Evolutionary conservation across 106 monocot species (phyloP), one percentile per base, ranked within the genome.

Genomic region (Posidonia australis): DNA sequence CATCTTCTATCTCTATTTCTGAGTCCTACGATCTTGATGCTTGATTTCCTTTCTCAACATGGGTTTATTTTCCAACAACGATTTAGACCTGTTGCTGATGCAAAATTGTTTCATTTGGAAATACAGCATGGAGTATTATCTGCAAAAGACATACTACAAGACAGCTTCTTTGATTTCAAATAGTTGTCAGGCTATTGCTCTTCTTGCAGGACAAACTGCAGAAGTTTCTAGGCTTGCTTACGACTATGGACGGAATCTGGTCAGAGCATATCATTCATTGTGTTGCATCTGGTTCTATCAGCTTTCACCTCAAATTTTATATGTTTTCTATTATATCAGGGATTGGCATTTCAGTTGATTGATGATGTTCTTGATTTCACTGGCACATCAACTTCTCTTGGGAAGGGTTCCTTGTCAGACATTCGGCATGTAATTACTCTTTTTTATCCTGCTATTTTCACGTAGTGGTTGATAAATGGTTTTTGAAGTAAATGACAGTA

Each of bases 81-180:
- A 19, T 49, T 17, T 19, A 49, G 18, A 17, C n/a, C 16, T 7
- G 13, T 58, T 58, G 28, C 29, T 58, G 58, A 29, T 58, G 10
- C 29, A 27, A 30, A 27, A 58, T 62, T 43, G n/a, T 62, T 62
- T 62, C 41, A 62, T 43, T 42, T 62, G 36, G 58, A 19, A 46
- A 46, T 31, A 54, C 83, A 90, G 90, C 72, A 86, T 90, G 90
- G 90, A 90, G 63, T 86, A 90, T 60, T 90, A 90, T 48, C 65
- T 90, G 79, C 81, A 79, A 52, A 90, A 90, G 74, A 90, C 90
- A 69, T 86, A 81, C 69, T 86, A 79, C 66, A 90, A 90, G 76
- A 90, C 90, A n/a, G 90, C 83, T 44, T 90, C 86, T 25, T 75
- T 90, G 69, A 83, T 90, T 65, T 86, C 90, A 66, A 86, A 86